Percentiles rank a stretch among this genome's conserved stretches.
These are phyloP conservation scores for Rutstroemia sp. DNA, from an alignment of 2,329 filamentous ascomycete species.

Conservation along the genomic window DNA sequence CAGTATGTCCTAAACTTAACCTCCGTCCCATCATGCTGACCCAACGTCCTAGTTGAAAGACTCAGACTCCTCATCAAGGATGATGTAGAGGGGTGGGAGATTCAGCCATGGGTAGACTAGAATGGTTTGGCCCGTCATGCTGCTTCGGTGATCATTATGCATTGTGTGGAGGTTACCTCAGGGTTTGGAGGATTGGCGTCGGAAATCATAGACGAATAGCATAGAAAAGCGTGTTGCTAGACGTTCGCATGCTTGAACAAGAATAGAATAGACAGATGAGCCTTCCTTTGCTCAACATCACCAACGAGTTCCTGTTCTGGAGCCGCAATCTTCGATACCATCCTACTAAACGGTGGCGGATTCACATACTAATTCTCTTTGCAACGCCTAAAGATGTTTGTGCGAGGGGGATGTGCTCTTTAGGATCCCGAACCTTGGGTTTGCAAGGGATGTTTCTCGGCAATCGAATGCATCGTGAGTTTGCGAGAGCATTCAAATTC, in stretches of 20 bases:
- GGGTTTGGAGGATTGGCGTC: not conserved
- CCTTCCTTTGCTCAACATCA: not conserved
- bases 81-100: conserved; percentile 54
- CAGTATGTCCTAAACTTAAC: conserved; percentile 27
- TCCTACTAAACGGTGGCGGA: no score
- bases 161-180: not conserved
- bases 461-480: no score
- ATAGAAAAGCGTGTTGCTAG: not conserved
- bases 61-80: conserved; percentile 62
- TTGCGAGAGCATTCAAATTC: no score
- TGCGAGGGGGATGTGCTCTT: no score
- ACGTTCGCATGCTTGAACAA: conserved; percentile 1
- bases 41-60: conserved; percentile 45
- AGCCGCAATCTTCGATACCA: no score
- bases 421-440: no score
- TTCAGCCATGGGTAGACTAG: conserved; percentile 48
- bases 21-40: not conserved
- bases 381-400: no score
- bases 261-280: not conserved
- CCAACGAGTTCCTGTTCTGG: not conserved
- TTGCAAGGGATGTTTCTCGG: no score
- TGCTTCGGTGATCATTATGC: not conserved
- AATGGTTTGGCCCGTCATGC: not conserved
- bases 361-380: no score
- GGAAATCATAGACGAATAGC: not conserved